phyloP scores from a whole-genome alignment of 768 basidiomycete species.

The Psilocybe cubensis region DNA sequence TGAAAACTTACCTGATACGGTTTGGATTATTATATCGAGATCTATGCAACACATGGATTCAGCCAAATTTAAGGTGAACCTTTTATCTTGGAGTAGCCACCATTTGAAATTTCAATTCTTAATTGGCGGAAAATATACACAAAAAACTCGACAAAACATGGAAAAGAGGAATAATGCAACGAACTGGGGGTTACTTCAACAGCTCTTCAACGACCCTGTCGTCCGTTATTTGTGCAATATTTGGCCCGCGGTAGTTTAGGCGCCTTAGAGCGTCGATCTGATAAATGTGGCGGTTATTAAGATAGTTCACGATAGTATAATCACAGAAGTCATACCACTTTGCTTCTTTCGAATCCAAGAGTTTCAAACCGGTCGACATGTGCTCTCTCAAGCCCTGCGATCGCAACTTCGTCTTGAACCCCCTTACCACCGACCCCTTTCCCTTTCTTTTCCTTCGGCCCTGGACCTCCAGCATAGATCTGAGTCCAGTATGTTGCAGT shows the following conservation, averaged over 20 bases:
- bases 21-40: neutral
- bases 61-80: neutral
- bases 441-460: constrained; percentile 43
- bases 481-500: constrained; percentile 96
- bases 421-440: constrained; percentile 47
- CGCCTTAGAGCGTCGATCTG: constrained; percentile 89
- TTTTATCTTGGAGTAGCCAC: neutral
- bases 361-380: constrained; percentile 86
- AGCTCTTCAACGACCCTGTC: constrained; percentile 88
- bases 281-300: neutral
- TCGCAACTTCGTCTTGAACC: constrained; percentile 58
- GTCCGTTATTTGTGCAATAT: constrained; percentile 78
- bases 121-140: constrained; percentile 10
- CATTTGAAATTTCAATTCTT: neutral
- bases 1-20: neutral
- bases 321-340: constrained; percentile 70
- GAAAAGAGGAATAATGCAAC: constrained; percentile 9
- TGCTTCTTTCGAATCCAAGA: constrained; percentile 79
- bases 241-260: constrained; percentile 85
- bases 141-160: neutral
- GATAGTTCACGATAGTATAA: neutral
- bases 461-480: constrained; percentile 83
- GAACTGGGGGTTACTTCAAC: constrained; percentile 50
- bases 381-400: constrained; percentile 81
- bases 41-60: neutral